These are phyloP conservation scores for Panus rudis DNA, from an alignment of 768 basidiomycete species.

Conservation along the genomic window DNA sequence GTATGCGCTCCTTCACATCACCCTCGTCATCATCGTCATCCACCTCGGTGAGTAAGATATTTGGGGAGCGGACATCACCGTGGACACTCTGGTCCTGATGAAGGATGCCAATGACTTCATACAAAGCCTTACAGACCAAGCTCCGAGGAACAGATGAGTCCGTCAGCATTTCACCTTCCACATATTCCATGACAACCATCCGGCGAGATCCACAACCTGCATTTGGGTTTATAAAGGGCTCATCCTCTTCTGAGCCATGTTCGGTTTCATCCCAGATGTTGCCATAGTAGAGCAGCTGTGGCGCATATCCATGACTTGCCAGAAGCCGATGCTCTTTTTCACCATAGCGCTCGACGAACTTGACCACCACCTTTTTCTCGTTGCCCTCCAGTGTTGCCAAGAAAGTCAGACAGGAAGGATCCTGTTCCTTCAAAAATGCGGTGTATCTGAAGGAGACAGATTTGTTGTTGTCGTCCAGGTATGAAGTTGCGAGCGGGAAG, in stretches of 20 bases:
- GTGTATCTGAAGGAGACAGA: too few relatives aligned
- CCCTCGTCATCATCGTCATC: background rate
- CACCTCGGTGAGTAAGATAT: background rate
- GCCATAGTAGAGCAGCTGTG: conserved; percentile 24
- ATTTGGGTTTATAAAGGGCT: background rate
- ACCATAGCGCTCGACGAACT: conserved; percentile 31
- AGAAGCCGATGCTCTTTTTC: conserved; percentile 26
- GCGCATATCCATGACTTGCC: conserved; percentile 19
- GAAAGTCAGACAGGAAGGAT: too few relatives aligned
- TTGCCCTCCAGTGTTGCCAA: conserved; percentile 46
- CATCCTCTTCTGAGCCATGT: background rate
- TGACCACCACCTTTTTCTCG: conserved; percentile 30
- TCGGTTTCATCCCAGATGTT: background rate
- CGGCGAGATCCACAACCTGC: conserved; percentile 4
- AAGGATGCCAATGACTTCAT: conserved; percentile 35
- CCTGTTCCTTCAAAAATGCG: too few relatives aligned
- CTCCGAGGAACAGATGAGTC: background rate
- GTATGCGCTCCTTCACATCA: background rate
- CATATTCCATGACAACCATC: conserved; percentile 36
- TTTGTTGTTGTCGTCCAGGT: too few relatives aligned
- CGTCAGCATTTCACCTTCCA: conserved; percentile 15
- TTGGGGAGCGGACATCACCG: background rate
- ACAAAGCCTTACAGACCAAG: background rate
- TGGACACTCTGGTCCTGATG: conserved; percentile 32
- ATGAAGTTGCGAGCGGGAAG: too few relatives aligned